phyloP scores from a whole-genome alignment of 2,329 filamentous ascomycete species.

The Helicocarpus griseus region DNA sequence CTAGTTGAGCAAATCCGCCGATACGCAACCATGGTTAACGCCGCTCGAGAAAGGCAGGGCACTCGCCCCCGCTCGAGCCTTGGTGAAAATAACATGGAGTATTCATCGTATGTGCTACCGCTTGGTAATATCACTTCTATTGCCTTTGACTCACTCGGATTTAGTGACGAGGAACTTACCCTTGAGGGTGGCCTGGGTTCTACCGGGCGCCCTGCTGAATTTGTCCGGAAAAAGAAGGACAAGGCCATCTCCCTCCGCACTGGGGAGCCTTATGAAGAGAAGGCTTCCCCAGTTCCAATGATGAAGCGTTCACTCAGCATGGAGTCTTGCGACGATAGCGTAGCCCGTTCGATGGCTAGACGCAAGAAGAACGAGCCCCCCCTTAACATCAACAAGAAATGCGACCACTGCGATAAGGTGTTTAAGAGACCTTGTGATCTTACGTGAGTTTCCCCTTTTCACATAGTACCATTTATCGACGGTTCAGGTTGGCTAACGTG shows the following conservation, averaged over 20 bases:
- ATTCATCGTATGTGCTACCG: constrained; percentile 34
- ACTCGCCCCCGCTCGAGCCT: constrained; percentile 19
- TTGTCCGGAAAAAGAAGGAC: constrained; percentile 73
- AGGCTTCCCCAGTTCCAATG: constrained; percentile 19
- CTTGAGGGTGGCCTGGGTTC: constrained; percentile 72
- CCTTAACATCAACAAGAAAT: constrained; percentile 73
- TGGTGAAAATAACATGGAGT: constrained; percentile 39
- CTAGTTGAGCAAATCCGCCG: constrained; percentile 85
- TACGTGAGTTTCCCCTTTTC: constrained; percentile 40
- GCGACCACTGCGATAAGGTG: constrained; percentile 76
- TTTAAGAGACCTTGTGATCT: constrained; percentile 97
- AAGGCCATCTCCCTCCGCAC: constrained; percentile 70
- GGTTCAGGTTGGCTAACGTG: constrained; percentile 8
- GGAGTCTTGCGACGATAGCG: constrained; percentile 65
- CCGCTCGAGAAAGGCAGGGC: constrained; percentile 56
- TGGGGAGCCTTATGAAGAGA: constrained; percentile 50
- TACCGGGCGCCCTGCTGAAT: constrained; percentile 72
- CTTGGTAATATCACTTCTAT: not conserved
- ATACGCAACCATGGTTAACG: constrained; percentile 76
- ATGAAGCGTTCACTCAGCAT: constrained; percentile 44
- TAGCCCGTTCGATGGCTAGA: constrained; percentile 86
- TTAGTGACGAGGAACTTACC: constrained; percentile 61
- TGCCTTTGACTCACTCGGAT: constrained; percentile 7
- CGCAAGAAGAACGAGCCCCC: constrained; percentile 86
- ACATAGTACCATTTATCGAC: not conserved